Evolutionary conservation across 345 rosid species (phyloP), one percentile per base, ranked within the genome.

Genomic region (Jatropha curcas): DNA sequence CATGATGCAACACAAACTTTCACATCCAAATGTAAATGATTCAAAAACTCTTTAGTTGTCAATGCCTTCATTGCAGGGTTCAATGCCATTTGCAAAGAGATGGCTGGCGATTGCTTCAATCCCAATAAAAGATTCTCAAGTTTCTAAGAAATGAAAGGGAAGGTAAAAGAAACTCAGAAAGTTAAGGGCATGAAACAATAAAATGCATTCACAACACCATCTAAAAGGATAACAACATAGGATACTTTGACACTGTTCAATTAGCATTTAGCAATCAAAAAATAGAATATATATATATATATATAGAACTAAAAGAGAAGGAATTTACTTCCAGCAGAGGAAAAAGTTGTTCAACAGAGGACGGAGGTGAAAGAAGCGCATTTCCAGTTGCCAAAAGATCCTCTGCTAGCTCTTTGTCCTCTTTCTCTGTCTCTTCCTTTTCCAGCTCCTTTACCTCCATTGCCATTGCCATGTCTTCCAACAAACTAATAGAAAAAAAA

Each of bases 1-100:
- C 95, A 89, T 7, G 85, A 87, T 66, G 83, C 82, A 77, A 88
- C 88, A 9, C 81, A 80, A 68, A 88, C 82, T 77, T 77, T 78
- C 39, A 92, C 95, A 81, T 85, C 83, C 50, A 64, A 53, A 77
- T 84, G 83, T 22, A 80, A 55, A 76, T 85, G 84, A 67, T 80
- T 80, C 53, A 89, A 71, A 45, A 89, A 82, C 37, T 75, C 77
- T 56, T 62, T 68, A 2, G 88, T 71, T 39, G 79, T 74, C 74
- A 92, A 81, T 67, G 90, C 92, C 73, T 72, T 79, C 84, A 86
- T 80, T 16, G 80, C 50, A 19, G 87, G 84, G 5, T 59, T 58
- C 48, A 92, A 79, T 28, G 86, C 86, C 28, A 72, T 76, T 27
- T 72, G 71, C 65, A 86, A 74, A 5, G 80, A 31, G 2, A 2